Percentiles rank a stretch among this genome's conserved stretches.
Evolutionary conservation across 441 rosid genomes (phyloP).

Genomic region (Erodium texanum): DNA sequence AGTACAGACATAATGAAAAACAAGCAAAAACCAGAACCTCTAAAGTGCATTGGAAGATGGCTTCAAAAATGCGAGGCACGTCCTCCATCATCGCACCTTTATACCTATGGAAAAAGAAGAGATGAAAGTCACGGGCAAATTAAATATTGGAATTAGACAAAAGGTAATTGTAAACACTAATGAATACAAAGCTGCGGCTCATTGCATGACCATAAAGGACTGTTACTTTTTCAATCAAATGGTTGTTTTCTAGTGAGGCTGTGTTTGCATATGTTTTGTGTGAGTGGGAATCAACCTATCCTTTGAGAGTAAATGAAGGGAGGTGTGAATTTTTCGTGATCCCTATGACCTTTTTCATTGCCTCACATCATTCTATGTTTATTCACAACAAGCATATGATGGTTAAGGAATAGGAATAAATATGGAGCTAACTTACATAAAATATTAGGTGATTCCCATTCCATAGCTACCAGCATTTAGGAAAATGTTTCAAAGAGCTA

Average conservation of each 20-base stretch:
- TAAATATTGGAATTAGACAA: background rate
- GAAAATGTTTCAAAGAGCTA: background rate
- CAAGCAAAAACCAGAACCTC: slow-evolving; percentile 46
- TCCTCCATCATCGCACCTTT: slow-evolving; percentile 93
- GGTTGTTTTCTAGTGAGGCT: background rate
- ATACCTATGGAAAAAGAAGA: slow-evolving; percentile 44
- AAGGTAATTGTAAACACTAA: background rate
- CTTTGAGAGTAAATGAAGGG: too few species aligned
- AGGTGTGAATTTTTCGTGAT: too few species aligned
- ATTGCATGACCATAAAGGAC: background rate
- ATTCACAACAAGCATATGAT: too few species aligned
- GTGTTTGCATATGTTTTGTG: too few species aligned
- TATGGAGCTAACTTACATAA: too few species aligned
- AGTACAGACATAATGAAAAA: background rate
- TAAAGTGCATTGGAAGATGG: slow-evolving; percentile 94
- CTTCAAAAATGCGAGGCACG: slow-evolving; percentile 97
- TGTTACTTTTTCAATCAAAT: background rate
- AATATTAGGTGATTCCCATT: too few species aligned
- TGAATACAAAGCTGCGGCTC: background rate
- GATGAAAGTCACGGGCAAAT: background rate
- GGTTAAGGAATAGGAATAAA: too few species aligned
- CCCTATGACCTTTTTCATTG: too few species aligned
- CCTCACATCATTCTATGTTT: too few species aligned
- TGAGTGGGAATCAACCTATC: too few species aligned
- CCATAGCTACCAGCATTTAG: too few species aligned